Conservation (phyloP, 768 basidiomycete genomes). For the Lactifluus rugatus region DNA sequence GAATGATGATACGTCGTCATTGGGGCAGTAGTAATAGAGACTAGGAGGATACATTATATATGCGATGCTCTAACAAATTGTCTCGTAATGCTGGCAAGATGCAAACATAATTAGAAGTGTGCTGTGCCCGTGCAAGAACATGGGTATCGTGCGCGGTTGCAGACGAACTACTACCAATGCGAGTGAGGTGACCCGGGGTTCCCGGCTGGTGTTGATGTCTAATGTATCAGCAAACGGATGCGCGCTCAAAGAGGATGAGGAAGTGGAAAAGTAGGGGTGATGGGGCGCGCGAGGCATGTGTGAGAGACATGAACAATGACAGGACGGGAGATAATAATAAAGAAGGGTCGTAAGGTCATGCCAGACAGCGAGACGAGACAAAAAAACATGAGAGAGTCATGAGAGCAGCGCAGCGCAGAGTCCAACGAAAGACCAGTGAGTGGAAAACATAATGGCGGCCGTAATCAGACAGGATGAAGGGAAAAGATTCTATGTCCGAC, state of each 20-base stretch:
- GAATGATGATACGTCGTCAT: slow-evolving; percentile 9
- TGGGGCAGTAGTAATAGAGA: slow-evolving; percentile 12
- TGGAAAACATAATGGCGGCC: slow-evolving; percentile 3
- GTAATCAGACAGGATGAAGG: neutral
- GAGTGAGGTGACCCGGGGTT: slow-evolving; percentile 15
- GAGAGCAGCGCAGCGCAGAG: slow-evolving; percentile 58
- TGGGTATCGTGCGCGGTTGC: slow-evolving; percentile 36
- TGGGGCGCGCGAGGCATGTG: slow-evolving; percentile 27
- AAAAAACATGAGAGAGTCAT: slow-evolving; percentile 35
- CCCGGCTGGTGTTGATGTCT: slow-evolving; percentile 23
- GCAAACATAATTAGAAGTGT: slow-evolving; percentile 23
- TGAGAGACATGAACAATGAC: slow-evolving; percentile 31
- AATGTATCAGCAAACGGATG: slow-evolving; percentile 20
- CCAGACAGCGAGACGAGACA: slow-evolving; percentile 46
- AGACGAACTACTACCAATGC: slow-evolving; percentile 27
- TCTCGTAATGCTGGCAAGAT: slow-evolving; percentile 46
- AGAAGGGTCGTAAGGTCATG: slow-evolving; percentile 22
- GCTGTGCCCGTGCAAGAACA: slow-evolving; percentile 33
- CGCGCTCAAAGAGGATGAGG: slow-evolving; percentile 23
- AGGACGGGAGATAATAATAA: slow-evolving; percentile 21
- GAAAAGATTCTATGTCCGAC: neutral
- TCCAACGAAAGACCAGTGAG: slow-evolving; percentile 25
- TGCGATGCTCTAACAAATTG: slow-evolving; percentile 67
- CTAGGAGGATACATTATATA: slow-evolving; percentile 27
- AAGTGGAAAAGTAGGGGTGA: slow-evolving; percentile 16